Percentiles rank a stretch among this genome's conserved stretches.
phyloP scores from a whole-genome alignment of 192 early-diverging fungal genomes.

The Thamnidium elegans region DNA sequence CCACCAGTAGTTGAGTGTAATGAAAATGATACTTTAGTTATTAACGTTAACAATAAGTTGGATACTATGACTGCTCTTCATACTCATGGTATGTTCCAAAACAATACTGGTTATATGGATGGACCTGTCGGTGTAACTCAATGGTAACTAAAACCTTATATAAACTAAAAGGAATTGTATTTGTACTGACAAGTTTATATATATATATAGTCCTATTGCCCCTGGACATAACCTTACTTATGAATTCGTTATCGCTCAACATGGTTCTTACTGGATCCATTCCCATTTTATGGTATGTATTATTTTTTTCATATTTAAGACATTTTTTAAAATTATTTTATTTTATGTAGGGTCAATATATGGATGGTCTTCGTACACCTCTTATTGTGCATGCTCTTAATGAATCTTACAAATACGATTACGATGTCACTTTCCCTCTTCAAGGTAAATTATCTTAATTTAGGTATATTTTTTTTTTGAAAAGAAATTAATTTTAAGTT shows the following conservation, averaged over 20 bases:
- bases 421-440: conserved; percentile 62
- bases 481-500: conserved; percentile 8
- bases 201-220: conserved; percentile 58
- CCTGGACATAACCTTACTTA: conserved; percentile 73
- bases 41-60: conserved; percentile 44
- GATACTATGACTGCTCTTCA: conserved; percentile 44
- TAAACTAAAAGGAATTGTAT: not conserved
- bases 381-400: conserved; percentile 38
- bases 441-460: conserved; percentile 40
- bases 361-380: conserved; percentile 39
- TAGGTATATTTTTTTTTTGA: not conserved
- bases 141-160: conserved; percentile 40
- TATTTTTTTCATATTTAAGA: not conserved
- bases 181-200: not conserved
- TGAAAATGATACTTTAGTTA: conserved; percentile 44
- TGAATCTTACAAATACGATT: conserved; percentile 62
- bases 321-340: not conserved
- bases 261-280: conserved; percentile 55
- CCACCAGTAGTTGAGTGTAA: conserved; percentile 46
- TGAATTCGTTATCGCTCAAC: conserved; percentile 62
- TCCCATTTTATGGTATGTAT: conserved; percentile 41
- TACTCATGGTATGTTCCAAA: conserved; percentile 56
- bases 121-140: conserved; percentile 50
- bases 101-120: conserved; percentile 48
- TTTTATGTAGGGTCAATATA: conserved; percentile 32